Conservation (phyloP, 2,329 filamentous ascomycete species). For the Trichoderma breve region DNA sequence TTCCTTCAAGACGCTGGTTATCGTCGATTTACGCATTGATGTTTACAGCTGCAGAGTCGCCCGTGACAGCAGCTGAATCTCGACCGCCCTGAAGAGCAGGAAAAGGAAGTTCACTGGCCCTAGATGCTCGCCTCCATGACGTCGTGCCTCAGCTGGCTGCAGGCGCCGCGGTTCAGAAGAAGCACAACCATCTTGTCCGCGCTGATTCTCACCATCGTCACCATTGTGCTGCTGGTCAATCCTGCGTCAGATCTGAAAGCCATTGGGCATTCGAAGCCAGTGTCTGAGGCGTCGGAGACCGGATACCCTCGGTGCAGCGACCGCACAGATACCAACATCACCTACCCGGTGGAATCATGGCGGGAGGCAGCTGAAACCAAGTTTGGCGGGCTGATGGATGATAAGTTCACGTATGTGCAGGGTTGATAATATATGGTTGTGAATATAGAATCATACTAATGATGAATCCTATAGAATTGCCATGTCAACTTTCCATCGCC, state of each 20-base stretch:
- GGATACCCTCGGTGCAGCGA: conserved; percentile 13
- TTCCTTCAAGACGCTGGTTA: not conserved
- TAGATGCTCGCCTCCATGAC: conserved; percentile 7
- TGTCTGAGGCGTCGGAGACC: not conserved
- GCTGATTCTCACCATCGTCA: conserved; percentile 12
- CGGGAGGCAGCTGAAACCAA: conserved; percentile 24
- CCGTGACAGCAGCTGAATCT: not conserved
- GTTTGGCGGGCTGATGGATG: conserved; percentile 28
- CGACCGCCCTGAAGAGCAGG: not conserved
- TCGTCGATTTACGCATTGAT: not conserved
- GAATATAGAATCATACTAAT: not conserved
- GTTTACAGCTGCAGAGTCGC: not conserved
- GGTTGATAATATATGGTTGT: not conserved
- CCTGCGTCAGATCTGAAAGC: not conserved
- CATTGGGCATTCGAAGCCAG: not conserved
- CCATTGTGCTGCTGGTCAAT: conserved; percentile 11
- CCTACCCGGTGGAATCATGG: conserved; percentile 4
- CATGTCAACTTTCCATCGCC: conserved; percentile 38
- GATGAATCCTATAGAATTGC: conserved; percentile 31
- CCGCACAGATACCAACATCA: not conserved
- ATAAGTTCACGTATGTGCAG: conserved; percentile 35
- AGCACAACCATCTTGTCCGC: conserved; percentile 11
- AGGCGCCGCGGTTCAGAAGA: conserved; percentile 18
- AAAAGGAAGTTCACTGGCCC: not conserved
- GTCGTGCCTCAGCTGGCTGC: conserved; percentile 16